Conservation (phyloP, 306 rosid genomes). For the Cucurbita pepo region DNA sequence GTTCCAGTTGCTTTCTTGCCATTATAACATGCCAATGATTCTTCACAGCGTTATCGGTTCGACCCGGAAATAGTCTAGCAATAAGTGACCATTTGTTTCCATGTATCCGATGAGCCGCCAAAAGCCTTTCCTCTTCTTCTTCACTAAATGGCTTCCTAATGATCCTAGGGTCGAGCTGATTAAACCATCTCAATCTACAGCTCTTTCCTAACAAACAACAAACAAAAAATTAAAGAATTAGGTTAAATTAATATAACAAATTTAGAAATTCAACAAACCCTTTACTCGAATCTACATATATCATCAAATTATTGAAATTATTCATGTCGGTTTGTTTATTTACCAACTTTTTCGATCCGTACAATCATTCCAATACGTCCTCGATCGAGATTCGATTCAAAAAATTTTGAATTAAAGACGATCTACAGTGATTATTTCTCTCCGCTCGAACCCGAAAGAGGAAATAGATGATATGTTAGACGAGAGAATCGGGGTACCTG, state of each 20-base stretch:
- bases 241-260: neutral
- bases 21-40: constrained; percentile 96
- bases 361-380: neutral
- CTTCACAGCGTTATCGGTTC: constrained; percentile 94
- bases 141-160: constrained; percentile 81
- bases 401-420: too few species aligned
- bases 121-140: constrained; percentile 77
- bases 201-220: constrained; percentile 47
- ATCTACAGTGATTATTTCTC: too few species aligned
- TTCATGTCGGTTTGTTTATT: neutral
- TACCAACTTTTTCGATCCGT: neutral
- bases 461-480: too few species aligned
- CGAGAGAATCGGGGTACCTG: constrained; percentile 26
- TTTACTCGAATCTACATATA: neutral
- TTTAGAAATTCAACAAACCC: neutral
- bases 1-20: constrained; percentile 90
- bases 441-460: too few species aligned
- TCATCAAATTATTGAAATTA: too few species aligned
- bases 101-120: constrained; percentile 68
- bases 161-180: constrained; percentile 88
- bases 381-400: neutral
- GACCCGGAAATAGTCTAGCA: constrained; percentile 74
- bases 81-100: constrained; percentile 97
- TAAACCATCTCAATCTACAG: constrained; percentile 93
- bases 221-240: neutral